Percentiles rank a stretch among this genome's conserved stretches.
phyloP scores from a whole-genome alignment of 139 green algal genomes.

The Micractinium sp. region DNA sequence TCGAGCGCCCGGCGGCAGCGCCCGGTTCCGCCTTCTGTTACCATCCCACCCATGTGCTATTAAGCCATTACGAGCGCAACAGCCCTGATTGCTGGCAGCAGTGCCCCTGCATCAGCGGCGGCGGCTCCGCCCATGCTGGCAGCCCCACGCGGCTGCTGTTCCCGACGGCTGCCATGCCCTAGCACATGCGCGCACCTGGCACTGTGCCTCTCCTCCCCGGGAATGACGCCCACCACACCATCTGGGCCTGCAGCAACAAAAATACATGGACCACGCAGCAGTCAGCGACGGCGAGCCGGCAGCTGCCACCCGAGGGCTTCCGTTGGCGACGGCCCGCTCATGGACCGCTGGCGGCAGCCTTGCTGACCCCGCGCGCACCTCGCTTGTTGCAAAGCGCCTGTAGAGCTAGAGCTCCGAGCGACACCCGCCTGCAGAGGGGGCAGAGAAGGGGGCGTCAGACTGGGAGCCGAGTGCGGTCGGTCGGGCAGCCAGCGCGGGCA shows the following conservation, averaged over 20 bases:
- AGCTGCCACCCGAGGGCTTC: background rate
- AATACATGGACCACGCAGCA: background rate
- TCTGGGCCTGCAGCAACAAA: constrained; percentile 37
- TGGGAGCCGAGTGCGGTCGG: background rate
- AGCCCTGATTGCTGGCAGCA: background rate
- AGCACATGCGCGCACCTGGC: background rate
- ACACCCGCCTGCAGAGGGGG: constrained; percentile 35
- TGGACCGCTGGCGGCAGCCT: too few species aligned
- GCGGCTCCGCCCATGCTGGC: background rate
- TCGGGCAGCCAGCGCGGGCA: background rate
- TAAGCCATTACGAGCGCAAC: background rate
- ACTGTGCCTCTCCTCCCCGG: constrained; percentile 41
- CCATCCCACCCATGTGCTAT: too few species aligned
- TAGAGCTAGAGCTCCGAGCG: constrained; percentile 37
- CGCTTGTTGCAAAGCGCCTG: constrained; percentile 50
- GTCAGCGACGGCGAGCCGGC: background rate
- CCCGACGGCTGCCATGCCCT: background rate
- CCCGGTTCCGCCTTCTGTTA: too few species aligned
- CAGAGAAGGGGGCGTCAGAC: background rate
- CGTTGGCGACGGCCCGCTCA: background rate
- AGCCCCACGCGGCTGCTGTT: background rate
- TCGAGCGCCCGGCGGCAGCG: background rate
- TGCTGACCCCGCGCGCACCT: constrained; percentile 15
- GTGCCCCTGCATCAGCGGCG: background rate
- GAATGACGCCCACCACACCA: constrained; percentile 47